Evolutionary conservation across 2,329 filamentous ascomycete genomes (phyloP), one percentile per base, ranked within the genome.

Genomic region (Venturia asperata): DNA sequence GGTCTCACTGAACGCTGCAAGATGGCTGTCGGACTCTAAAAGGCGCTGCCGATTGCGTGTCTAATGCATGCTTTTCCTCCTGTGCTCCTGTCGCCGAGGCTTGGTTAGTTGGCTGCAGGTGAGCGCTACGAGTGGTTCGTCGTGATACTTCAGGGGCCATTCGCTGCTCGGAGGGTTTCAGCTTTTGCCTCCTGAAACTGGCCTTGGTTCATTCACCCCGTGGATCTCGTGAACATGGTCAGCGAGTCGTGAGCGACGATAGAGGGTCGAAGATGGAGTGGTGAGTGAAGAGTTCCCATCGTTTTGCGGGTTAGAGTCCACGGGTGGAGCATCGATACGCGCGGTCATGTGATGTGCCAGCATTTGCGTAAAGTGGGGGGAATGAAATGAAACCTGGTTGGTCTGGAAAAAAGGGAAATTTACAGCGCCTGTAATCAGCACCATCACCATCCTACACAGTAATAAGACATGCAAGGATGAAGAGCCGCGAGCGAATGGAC

Each of bases 1-100:
- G 45, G 45, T 47, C 9, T 47, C 45, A n/a, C 24, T n/a, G 52
- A 34, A 55, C 24, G 49, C 49, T 55, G 49, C 49, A 17, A 55
- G 17, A 34, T 34, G 24, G 24, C 13, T 34, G 24, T 34, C 30
- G 49, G 7, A 55, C 47, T 34, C 24, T 1, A 9, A 19, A 37
- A 27, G 27, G 5, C 27, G 21, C 27, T 27, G 15, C 27, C 52
- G 15, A n/a, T n/a, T 6, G 37, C 5, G 37, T 37, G 19, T 7
- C 30, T 56, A n/a, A 37, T 56, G 27, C 52, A 27, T 27, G 1
- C 52, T 1, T 56, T 27, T 56, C 52, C 52, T 56, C 27, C 2
- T n/a, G 4, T 34, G 3, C 30, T 34, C 30, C 30, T 34, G 39
- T 56, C 13, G 6, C 15, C 27, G 27, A 37, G 7, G 19, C 34